A percentile compares a stretch with the other conserved stretches of the same genome.
phyloP scores from a whole-genome alignment of 768 basidiomycete genomes.

The Mycena maculata region DNA sequence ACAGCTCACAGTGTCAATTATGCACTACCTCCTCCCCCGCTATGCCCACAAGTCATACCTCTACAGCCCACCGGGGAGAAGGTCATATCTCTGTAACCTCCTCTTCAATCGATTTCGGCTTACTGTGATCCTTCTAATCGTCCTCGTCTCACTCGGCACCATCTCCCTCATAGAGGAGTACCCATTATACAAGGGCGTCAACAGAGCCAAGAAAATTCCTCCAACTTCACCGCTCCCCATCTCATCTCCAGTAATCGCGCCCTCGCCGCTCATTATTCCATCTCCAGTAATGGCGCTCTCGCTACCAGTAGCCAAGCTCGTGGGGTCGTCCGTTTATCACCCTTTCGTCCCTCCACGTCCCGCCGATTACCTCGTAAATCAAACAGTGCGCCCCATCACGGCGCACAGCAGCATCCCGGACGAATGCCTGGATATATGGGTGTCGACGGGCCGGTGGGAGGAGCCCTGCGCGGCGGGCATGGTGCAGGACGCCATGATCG shows the following conservation, averaged over 20 bases:
- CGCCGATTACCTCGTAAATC: constrained; percentile 15
- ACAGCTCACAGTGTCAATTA: no score
- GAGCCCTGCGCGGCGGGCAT: constrained; percentile 28
- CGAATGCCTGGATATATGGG: constrained; percentile 33
- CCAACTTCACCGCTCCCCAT: no score
- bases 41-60: constrained; percentile 20
- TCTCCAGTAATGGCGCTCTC: no score
- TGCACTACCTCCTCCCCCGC: no score
- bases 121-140: constrained; percentile 26
- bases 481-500: constrained; percentile 30
- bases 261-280: background rate
- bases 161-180: constrained; percentile 22
- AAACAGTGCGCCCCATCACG: constrained; percentile 24
- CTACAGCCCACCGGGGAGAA: constrained; percentile 15
- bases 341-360: constrained; percentile 25
- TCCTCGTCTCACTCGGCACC: constrained; percentile 29
- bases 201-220: no score
- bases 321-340: constrained; percentile 23
- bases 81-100: constrained; percentile 1
- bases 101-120: constrained; percentile 24
- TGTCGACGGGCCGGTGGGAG: constrained; percentile 28
- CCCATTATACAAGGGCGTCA: constrained; percentile 23
- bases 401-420: constrained; percentile 27
- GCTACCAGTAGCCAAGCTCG: background rate
- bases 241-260: background rate